These are phyloP conservation scores for Thelonectria olida DNA, from an alignment of 2,329 filamentous ascomycete species.

Conservation along the genomic window DNA sequence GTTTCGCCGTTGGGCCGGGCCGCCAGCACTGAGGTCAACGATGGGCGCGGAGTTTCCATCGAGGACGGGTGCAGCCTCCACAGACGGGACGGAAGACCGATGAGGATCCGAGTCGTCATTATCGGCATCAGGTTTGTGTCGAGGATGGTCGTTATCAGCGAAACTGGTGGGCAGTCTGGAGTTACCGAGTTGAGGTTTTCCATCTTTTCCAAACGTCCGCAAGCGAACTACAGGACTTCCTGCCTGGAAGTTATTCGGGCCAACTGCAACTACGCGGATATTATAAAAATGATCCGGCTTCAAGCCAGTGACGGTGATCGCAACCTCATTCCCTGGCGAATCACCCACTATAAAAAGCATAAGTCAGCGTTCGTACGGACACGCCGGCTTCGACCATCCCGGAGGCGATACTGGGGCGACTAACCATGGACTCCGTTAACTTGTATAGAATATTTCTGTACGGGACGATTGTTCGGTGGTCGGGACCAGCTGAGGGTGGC, in stretches of 20 bases:
- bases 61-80: constrained; percentile 70
- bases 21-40: constrained; percentile 68
- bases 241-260: constrained; percentile 90
- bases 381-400: not conserved
- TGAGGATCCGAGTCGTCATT: constrained; percentile 58
- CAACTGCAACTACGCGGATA: constrained; percentile 90
- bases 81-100: constrained; percentile 59
- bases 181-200: constrained; percentile 67
- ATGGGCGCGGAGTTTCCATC: constrained; percentile 68
- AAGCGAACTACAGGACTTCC: constrained; percentile 87
- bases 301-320: constrained; percentile 90
- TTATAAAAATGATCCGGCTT: constrained; percentile 92
- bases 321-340: constrained; percentile 62
- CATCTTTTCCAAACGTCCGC: constrained; percentile 75
- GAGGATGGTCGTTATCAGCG: constrained; percentile 59
- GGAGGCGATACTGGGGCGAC: constrained; percentile 40
- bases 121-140: constrained; percentile 51
- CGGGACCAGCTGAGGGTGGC: constrained; percentile 92
- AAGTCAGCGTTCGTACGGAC: constrained; percentile 25
- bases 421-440: constrained; percentile 91
- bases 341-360: constrained; percentile 73
- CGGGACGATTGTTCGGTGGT: constrained; percentile 70
- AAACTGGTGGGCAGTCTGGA: constrained; percentile 66
- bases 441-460: constrained; percentile 89
- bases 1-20: constrained; percentile 50